Base-by-base conservation (phyloP, 257 asterid genomes). In the Jaltomata sinuosa region DNA sequence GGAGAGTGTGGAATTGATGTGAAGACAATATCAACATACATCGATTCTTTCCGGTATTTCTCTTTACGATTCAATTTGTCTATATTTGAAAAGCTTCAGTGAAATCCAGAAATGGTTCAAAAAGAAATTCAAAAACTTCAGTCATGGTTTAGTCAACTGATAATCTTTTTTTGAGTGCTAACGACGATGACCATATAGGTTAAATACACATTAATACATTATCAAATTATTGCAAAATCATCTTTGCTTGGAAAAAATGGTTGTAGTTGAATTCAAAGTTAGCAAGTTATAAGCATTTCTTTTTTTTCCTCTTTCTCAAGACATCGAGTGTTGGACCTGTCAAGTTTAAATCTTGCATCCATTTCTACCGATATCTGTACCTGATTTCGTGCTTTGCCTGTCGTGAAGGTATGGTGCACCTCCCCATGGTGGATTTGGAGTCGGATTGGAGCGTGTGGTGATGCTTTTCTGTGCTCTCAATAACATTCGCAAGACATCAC, bases 401-500 rank as follows among this genome's bases (percentile, higher is more conserved):
- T 38, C 40, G 76, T 67, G 34, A 55, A 94, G 98, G 89, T 93
- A 91, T 21, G 98, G 98, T 2, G 94, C 96, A 21, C 97, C 98
- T 6, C 96, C 92, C 36, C 98, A 95, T 49, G 98, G 98, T 80
- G 98, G 98, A 74, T 95, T 95, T 84, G 98, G 98, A 84, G 98
- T 89, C n/a, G 98, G 98, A 76, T 86, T 92, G 90, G 98, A 95
- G 91, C 93, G 98, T 0, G 97, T 93, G 77, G 98, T 92, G 81
- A 95, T 95, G 98, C 95, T 95, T 53, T 95, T 92, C 89, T 94
- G 97, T 8, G 97, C 95, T 3, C 93, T 95, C 6, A 90, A 95
- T 91, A 95, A 95, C 88, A 93, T 95, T 71, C 92, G 98, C 29
- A 95, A 95, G 83, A 89, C 98, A 0, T 95, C 98, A 3, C 94